Conservation (phyloP, 192 early-diverging fungal species). For the Chytriomyces sp. region DNA sequence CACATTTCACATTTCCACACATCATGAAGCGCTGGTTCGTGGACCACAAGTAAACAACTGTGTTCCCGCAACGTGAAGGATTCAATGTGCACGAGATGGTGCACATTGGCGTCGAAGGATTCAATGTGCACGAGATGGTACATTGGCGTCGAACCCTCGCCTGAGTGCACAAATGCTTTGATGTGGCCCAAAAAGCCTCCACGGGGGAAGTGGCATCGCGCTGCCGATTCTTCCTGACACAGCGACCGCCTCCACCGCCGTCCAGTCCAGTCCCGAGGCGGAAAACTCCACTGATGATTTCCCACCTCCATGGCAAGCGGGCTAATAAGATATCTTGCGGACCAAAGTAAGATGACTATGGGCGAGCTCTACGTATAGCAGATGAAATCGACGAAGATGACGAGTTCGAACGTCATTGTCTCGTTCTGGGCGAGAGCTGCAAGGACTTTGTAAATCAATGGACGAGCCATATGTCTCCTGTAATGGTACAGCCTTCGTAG, state of each 20-base stretch:
- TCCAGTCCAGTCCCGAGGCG: not conserved
- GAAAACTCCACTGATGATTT: not conserved
- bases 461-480: too few relatives aligned
- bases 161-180: too few relatives aligned
- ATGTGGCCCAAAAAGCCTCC: too few relatives aligned
- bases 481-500: too few relatives aligned
- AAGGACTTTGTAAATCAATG: constrained; percentile 17
- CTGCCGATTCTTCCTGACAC: not conserved
- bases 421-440: not conserved
- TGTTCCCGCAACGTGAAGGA: not conserved
- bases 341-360: not conserved
- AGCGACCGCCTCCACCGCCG: not conserved
- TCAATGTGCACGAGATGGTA: constrained; percentile 12
- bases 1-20: not conserved
- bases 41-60: not conserved
- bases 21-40: constrained; percentile 4
- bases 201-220: not conserved
- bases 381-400: not conserved
- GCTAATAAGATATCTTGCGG: not conserved
- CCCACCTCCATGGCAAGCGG: not conserved
- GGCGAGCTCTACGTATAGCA: not conserved
- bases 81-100: constrained; percentile 16
- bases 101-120: not conserved
- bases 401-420: not conserved
- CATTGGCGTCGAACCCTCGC: too few relatives aligned